Evolutionary conservation across 768 basidiomycete genomes (phyloP).

Genomic region (Kwoniella botswanensis): DNA sequence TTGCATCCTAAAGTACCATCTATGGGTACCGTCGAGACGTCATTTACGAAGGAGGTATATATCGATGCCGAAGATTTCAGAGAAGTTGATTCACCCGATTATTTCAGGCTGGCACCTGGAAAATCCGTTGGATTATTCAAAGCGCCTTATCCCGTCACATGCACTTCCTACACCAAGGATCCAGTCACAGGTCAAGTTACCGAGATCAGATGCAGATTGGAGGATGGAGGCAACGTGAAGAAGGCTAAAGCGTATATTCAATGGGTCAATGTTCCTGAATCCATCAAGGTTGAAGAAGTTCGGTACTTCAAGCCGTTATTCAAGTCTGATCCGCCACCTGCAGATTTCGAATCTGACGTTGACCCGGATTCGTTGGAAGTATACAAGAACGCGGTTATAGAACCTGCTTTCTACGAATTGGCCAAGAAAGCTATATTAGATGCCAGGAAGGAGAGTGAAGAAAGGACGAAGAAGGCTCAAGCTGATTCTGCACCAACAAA

Average conservation of each 20-base stretch:
- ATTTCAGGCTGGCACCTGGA: conserved; percentile 95
- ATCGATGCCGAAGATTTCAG: conserved; percentile 96
- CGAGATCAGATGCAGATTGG: conserved; percentile 78
- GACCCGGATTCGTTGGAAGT: conserved; percentile 80
- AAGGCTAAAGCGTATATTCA: conserved; percentile 83
- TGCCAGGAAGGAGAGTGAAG: conserved; percentile 65
- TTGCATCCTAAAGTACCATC: conserved; percentile 91
- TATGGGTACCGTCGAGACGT: conserved; percentile 75
- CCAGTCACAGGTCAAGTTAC: conserved; percentile 71
- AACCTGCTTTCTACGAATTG: conserved; percentile 85
- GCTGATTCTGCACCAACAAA: conserved; percentile 53
- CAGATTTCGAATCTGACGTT: conserved; percentile 82
- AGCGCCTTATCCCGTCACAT: conserved; percentile 88
- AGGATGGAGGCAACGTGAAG: conserved; percentile 68
- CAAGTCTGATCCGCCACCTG: conserved; percentile 86
- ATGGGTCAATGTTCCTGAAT: conserved; percentile 69
- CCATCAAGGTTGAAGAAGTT: conserved; percentile 80
- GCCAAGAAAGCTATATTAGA: conserved; percentile 70
- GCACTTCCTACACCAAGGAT: conserved; percentile 84
- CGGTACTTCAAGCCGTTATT: conserved; percentile 92
- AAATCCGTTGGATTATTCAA: conserved; percentile 97
- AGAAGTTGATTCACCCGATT: conserved; percentile 81
- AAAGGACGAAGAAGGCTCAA: conserved; percentile 66
- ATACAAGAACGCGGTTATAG: conserved; percentile 79
- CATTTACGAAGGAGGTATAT: conserved; percentile 82